Percentiles rank a stretch among this genome's conserved stretches.
Evolutionary conservation across 2,329 filamentous ascomycete genomes (phyloP).

Genomic region (Aureobasidium namibiae): DNA sequence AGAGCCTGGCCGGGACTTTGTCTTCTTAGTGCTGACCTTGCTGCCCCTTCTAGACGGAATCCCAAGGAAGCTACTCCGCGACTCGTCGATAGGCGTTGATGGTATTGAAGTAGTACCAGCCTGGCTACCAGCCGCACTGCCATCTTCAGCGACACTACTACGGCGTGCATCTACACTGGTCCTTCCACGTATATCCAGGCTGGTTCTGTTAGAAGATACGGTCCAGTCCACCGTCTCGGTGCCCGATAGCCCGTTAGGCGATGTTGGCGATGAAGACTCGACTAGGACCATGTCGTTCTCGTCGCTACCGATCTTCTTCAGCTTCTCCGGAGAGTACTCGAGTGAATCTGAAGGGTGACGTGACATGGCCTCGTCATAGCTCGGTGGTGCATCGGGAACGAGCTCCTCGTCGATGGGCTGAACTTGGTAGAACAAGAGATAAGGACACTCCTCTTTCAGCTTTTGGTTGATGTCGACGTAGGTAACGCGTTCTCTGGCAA

Average conservation of each 20-base stretch:
- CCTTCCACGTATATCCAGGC: slow-evolving; percentile 24
- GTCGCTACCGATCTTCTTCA: slow-evolving; percentile 8
- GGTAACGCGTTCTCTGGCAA: slow-evolving; percentile 62
- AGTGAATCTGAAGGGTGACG: slow-evolving; percentile 14
- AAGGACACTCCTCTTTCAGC: slow-evolving; percentile 80
- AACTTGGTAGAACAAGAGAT: slow-evolving; percentile 92
- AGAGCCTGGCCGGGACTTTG: slow-evolving; percentile 32
- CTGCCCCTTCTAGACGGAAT: slow-evolving; percentile 24
- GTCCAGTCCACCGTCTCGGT: slow-evolving; percentile 11
- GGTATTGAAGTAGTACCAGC: slow-evolving; percentile 22
- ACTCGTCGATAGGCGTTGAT: slow-evolving; percentile 37
- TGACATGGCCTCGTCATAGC: slow-evolving; percentile 22
- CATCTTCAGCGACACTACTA: slow-evolving; percentile 34
- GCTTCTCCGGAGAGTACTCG: slow-evolving; percentile 14
- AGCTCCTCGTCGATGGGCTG: slow-evolving; percentile 63
- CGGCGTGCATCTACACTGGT: slow-evolving; percentile 29
- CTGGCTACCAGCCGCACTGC: slow-evolving; percentile 22
- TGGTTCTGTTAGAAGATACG: slow-evolving; percentile 20
- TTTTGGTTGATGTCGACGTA: slow-evolving; percentile 71
- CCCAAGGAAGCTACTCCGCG: slow-evolving; percentile 22
- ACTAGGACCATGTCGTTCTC: slow-evolving; percentile 15
- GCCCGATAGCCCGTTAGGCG: slow-evolving; percentile 12
- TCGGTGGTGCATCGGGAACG: slow-evolving; percentile 19
- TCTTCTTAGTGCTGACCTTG: slow-evolving; percentile 20
- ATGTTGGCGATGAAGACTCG: slow-evolving; percentile 9